These are phyloP conservation scores for Rehmannia glutinosa DNA, from an alignment of 257 asterid species.

Conservation along the genomic window DNA sequence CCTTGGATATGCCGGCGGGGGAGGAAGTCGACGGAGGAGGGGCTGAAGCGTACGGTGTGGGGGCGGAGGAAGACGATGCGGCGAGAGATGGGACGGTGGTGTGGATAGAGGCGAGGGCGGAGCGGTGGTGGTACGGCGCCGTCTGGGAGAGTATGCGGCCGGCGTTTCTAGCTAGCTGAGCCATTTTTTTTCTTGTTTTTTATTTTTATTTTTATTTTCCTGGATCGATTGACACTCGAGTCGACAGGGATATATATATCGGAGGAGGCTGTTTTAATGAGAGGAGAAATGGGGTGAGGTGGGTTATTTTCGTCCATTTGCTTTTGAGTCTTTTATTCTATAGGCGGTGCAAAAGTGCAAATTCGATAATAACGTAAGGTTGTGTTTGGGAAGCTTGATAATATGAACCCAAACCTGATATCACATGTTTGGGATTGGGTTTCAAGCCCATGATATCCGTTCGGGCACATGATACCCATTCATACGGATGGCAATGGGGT, in stretches of 20 bases:
- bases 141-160: constrained; percentile 40
- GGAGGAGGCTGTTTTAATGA: not conserved
- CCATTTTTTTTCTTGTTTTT: constrained; percentile 34
- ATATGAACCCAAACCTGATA: too few relatives aligned
- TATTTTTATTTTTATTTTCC: not conserved
- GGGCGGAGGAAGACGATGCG: constrained; percentile 50
- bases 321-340: not conserved
- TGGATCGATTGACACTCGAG: not conserved
- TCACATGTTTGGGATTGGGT: too few relatives aligned
- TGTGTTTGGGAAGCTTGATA: too few relatives aligned
- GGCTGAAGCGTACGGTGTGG: constrained; percentile 53
- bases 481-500: too few relatives aligned
- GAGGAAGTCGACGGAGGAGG: constrained; percentile 75
- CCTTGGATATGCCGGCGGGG: constrained; percentile 70
- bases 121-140: constrained; percentile 48
- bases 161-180: constrained; percentile 72
- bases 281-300: constrained; percentile 2
- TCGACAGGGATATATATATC: not conserved
- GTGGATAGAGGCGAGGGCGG: constrained; percentile 71
- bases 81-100: constrained; percentile 68
- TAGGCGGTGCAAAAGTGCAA: not conserved
- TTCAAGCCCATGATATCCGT: too few relatives aligned
- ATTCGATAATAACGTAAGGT: too few relatives aligned
- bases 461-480: too few relatives aligned
- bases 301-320: constrained; percentile 18